phyloP scores from a whole-genome alignment of 495 filamentous ascomycete species.

The Xylaria flabelliformis region DNA sequence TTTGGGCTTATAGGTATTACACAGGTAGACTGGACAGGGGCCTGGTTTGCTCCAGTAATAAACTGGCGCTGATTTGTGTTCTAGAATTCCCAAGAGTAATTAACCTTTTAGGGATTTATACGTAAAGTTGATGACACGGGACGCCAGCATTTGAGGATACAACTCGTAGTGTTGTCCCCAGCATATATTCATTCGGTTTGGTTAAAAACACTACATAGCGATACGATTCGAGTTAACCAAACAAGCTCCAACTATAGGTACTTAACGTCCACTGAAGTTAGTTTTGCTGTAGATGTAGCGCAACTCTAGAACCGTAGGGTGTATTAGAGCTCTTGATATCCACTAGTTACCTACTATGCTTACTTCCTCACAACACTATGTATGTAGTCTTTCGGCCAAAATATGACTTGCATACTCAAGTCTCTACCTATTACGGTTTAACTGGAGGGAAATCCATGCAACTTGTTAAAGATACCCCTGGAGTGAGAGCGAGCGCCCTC shows the following conservation, averaged over 20 bases:
- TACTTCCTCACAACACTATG: neutral
- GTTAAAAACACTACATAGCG: neutral
- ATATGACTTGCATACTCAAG: conserved; percentile 6
- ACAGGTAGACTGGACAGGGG: neutral
- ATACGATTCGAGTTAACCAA: neutral
- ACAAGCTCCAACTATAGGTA: neutral
- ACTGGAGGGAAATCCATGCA: neutral
- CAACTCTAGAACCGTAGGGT: neutral
- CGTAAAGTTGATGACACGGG: neutral
- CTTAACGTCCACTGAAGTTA: neutral
- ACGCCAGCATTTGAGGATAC: neutral
- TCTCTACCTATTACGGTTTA: neutral
- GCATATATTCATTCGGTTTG: neutral
- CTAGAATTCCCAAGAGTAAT: neutral
- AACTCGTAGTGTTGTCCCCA: neutral
- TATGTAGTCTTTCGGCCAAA: neutral
- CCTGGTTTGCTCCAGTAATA: neutral
- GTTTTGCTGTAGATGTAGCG: neutral
- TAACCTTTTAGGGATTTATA: neutral
- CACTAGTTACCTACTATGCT: neutral
- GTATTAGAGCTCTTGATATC: neutral
- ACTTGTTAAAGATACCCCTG: neutral
- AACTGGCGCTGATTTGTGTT: neutral
- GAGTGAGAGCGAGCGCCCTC: neutral
- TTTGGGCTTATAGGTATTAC: neutral